A percentile compares a stretch with the other conserved stretches of the same genome.
Evolutionary conservation across 345 rosid genomes (phyloP).

Genomic region (Gossypium ekmanianum): DNA sequence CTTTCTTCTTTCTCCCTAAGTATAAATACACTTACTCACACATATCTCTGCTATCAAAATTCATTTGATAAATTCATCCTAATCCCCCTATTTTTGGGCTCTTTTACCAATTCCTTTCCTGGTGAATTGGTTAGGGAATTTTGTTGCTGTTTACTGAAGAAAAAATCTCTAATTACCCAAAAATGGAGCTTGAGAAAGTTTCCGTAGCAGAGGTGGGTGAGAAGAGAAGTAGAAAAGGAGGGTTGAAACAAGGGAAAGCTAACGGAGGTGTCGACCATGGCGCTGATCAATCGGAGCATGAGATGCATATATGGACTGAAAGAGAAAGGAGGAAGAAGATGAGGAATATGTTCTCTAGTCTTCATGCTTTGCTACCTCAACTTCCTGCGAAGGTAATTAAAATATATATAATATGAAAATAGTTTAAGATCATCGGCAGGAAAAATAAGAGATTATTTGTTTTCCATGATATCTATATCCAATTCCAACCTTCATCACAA

Average conservation of each 20-base stretch:
- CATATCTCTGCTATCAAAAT: background rate
- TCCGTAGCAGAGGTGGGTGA: conserved; percentile 12
- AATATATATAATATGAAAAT: background rate
- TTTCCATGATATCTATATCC: background rate
- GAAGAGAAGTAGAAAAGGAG: conserved; percentile 30
- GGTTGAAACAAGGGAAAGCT: background rate
- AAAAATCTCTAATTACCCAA: background rate
- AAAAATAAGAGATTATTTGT: too few relatives aligned
- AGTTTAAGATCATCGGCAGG: background rate
- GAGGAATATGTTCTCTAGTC: conserved; percentile 50
- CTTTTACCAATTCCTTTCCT: background rate
- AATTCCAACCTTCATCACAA: background rate
- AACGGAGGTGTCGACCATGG: background rate
- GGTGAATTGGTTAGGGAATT: background rate
- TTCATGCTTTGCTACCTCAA: conserved; percentile 54
- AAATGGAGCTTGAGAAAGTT: conserved; percentile 8
- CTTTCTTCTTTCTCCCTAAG: background rate
- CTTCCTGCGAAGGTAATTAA: conserved; percentile 43
- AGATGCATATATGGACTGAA: conserved; percentile 47
- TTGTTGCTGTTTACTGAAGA: background rate
- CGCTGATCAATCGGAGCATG: conserved; percentile 32
- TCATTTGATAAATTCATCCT: background rate
- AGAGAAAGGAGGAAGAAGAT: conserved; percentile 67
- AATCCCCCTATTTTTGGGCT: background rate
- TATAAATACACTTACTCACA: background rate